phyloP scores from a whole-genome alignment of 73 alveolate species.

The Symbiodinium pilosum region DNA sequence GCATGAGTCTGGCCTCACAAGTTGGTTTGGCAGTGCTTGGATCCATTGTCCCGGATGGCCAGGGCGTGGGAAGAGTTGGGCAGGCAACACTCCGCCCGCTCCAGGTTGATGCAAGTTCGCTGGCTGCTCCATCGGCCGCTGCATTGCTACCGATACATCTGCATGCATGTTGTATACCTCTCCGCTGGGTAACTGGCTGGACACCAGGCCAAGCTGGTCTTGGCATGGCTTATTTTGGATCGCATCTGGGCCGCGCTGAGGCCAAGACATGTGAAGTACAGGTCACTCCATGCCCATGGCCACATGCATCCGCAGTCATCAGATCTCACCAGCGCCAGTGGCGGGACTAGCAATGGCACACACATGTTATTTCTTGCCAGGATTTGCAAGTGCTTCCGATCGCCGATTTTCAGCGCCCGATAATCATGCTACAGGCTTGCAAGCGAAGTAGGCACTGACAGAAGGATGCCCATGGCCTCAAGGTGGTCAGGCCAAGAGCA shows the following conservation, averaged over 20 bases:
- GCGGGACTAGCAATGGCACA: too few species aligned
- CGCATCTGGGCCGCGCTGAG: too few species aligned
- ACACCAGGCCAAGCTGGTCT: too few species aligned
- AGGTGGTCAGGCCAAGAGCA: background rate
- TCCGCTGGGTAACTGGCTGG: too few species aligned
- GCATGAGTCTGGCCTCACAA: background rate
- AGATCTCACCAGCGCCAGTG: too few species aligned
- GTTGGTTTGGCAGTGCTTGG: conserved; percentile 6
- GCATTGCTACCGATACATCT: background rate
- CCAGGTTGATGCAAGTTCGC: background rate
- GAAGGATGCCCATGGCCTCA: conserved; percentile 20
- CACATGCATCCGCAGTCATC: too few species aligned
- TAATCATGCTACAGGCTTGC: background rate
- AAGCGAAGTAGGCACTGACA: conserved; percentile 17
- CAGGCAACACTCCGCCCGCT: background rate
- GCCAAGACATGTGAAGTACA: too few species aligned
- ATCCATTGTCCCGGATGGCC: background rate
- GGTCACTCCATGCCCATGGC: too few species aligned
- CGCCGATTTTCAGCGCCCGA: background rate
- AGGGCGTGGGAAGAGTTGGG: background rate
- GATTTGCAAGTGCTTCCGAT: too few species aligned
- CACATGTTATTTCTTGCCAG: too few species aligned
- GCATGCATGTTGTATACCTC: too few species aligned
- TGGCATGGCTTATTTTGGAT: too few species aligned
- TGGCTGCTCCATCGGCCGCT: background rate